These are phyloP conservation scores for Sporothrix curviconia DNA, from an alignment of 2,329 filamentous ascomycete species.

Conservation along the genomic window DNA sequence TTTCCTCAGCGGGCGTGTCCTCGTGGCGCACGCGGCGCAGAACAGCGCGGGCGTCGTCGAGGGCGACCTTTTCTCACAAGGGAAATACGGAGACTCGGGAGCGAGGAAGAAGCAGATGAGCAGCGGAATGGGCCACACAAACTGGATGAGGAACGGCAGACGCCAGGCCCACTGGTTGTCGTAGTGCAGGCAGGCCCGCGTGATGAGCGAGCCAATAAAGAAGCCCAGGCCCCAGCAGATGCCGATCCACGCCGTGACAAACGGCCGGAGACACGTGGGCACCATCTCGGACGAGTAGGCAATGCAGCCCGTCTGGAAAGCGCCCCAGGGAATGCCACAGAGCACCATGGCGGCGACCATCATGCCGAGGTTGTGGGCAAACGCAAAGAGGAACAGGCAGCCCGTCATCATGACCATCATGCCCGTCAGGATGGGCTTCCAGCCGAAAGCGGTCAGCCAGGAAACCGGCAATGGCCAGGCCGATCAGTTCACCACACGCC, in stretches of 20 bases:
- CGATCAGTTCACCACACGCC: constrained; percentile 46
- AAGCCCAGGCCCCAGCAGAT: constrained; percentile 17
- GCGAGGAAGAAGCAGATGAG: not conserved
- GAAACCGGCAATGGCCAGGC: constrained; percentile 48
- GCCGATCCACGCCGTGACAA: constrained; percentile 45
- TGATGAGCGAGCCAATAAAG: constrained; percentile 4
- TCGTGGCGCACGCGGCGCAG: not conserved
- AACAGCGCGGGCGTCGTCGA: no score
- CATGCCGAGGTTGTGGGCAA: constrained; percentile 40
- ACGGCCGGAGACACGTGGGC: constrained; percentile 41
- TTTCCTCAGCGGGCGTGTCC: no score
- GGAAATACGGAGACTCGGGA: not conserved
- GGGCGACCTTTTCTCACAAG: no score
- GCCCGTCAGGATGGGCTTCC: constrained; percentile 43
- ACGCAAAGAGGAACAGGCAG: constrained; percentile 50
- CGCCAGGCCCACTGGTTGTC: not conserved
- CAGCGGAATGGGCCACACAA: not conserved
- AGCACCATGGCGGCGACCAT: constrained; percentile 45
- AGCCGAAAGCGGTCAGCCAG: constrained; percentile 44
- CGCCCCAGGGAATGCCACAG: constrained; percentile 14
- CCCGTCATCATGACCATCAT: constrained; percentile 39
- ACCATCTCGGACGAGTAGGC: constrained; percentile 45
- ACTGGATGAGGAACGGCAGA: not conserved
- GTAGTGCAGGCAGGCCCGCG: no score
- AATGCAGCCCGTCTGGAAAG: constrained; percentile 9